Evolutionary conservation across 78 protist species (phyloP), one percentile per base, ranked within the genome.

Genomic region (Tieghemostelium lacteum): DNA sequence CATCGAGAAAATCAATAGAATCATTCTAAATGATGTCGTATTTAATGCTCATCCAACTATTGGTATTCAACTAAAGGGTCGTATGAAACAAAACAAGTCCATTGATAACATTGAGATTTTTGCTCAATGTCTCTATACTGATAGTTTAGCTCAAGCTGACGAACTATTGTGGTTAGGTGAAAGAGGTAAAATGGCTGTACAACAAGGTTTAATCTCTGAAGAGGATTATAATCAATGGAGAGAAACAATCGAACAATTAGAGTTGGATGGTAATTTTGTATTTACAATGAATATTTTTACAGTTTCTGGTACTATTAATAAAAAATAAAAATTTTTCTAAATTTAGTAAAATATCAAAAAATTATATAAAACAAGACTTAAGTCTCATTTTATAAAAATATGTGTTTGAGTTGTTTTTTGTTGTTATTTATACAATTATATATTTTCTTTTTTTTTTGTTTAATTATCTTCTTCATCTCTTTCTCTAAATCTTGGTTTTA

Each of bases 141-240:
- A 80, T 57, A 55, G 63, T 40, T 49, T 80, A 20, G 39, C 75
- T n/a, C 29, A 40, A 16, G 88, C 88, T 20, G 88, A 80, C 67
- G 88, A 80, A n/a, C 57, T 80, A 28, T 24, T 80, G 20, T 80
- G 88, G 88, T 45, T 80, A 19, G 88, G 88, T 19, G 88, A 80
- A 40, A 49, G 88, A 66, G 88, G 88, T 37, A 80, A 67, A 57
- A 80, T 80, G 88, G 88, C 88, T 10, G 73, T 71, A 10, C 45
- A 22, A 50, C 88, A 80, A 67, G 26, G 28, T 34, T 3, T 80
- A 20, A 80, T 80, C 28, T 54, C 72, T 34, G 88, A 80, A 67
- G 88, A 80, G 10, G 88, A 80, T 52, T 80, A 67, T 22, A 80
- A 55, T 24, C 73, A 22, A 20, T 80, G 88, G 88, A 49, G 88